Evolutionary conservation across 2,329 filamentous ascomycete genomes (phyloP).

Genomic region (Botrytis paeoniae): DNA sequence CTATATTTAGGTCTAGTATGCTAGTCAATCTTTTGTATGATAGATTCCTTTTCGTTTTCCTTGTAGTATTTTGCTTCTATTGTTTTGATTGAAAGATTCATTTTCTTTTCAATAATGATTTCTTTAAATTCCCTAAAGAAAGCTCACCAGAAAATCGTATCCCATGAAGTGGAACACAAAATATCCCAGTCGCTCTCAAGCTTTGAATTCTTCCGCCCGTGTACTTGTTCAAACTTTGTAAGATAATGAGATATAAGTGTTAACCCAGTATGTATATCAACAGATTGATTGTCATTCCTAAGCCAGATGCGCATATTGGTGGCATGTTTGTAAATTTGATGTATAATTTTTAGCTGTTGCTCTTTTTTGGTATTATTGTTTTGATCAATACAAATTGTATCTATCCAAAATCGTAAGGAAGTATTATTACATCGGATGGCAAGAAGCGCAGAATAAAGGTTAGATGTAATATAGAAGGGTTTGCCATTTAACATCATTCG

Average conservation of each 20-base stretch:
- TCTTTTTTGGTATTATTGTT: neutral
- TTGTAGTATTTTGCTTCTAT: neutral
- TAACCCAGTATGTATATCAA: neutral
- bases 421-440: accelerated
- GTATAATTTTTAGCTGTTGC: neutral
- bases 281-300: neutral
- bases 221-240: neutral
- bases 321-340: neutral
- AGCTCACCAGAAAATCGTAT: accelerated
- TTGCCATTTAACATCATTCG: neutral
- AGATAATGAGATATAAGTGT: neutral
- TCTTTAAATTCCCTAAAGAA: neutral
- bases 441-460: neutral
- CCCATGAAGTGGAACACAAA: neutral
- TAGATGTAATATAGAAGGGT: neutral
- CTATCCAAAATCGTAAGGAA: accelerated
- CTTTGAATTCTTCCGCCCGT: neutral
- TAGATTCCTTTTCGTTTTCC: neutral
- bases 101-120: neutral
- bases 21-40: neutral
- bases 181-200: neutral
- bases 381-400: neutral
- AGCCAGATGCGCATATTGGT: neutral
- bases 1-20: neutral
- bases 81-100: accelerated